Conservation (phyloP, 2,329 filamentous ascomycete species). For the Aspergillus phoenicis region DNA sequence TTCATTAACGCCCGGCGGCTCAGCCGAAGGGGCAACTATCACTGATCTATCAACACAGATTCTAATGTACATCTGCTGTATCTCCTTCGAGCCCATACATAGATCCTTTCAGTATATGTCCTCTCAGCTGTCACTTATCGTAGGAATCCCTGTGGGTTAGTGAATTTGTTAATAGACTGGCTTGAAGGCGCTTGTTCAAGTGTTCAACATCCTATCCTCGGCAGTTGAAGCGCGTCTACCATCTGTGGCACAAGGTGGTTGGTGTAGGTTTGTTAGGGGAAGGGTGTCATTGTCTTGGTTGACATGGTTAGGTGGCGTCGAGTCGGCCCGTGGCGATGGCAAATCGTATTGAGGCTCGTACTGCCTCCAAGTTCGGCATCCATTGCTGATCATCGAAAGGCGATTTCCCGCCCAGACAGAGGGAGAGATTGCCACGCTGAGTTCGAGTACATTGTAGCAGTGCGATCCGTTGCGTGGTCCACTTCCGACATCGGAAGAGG, state of each 20-base stretch:
- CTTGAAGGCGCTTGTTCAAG: constrained; percentile 40
- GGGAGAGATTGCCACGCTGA: constrained; percentile 30
- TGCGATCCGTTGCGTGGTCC: constrained; percentile 27
- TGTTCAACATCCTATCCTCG: constrained; percentile 39
- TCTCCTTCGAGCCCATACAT: no score
- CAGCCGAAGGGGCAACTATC: no score
- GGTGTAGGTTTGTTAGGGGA: background rate
- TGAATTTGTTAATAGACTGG: background rate
- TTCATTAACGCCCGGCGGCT: no score
- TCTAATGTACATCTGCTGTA: no score
- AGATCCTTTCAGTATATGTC: no score
- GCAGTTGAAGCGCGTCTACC: constrained; percentile 39
- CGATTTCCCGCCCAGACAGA: constrained; percentile 29
- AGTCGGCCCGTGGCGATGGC: constrained; percentile 30
- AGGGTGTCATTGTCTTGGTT: constrained; percentile 11
- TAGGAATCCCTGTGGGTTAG: no score
- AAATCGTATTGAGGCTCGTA: constrained; percentile 32
- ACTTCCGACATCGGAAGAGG: constrained; percentile 32
- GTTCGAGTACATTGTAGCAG: constrained; percentile 28
- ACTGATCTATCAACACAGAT: no score
- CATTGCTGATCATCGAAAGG: background rate
- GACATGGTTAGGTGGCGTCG: constrained; percentile 28
- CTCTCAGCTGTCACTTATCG: no score
- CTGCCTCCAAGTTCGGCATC: background rate
- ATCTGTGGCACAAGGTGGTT: constrained; percentile 26